Evolutionary conservation across 2,329 filamentous ascomycete species (phyloP), one percentile per base, ranked within the genome.

Genomic region (Magnaporthales sp.): DNA sequence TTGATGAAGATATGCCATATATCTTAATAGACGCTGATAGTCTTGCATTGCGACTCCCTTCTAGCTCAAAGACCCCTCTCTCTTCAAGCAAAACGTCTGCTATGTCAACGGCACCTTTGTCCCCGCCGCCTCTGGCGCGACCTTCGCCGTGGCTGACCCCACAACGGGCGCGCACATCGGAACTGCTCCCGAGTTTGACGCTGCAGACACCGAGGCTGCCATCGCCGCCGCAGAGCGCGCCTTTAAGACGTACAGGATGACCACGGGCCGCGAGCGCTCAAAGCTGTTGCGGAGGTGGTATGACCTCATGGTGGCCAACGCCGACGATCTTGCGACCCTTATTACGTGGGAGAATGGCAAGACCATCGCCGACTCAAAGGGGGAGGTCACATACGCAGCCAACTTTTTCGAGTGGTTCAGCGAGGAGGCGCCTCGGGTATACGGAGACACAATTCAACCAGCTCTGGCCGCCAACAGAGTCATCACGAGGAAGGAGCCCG

Each of bases 41-140:
- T 10, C 24, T 1, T 64, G 19, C 15, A 4, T 7, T n/a, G 9
- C 29, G 26, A 27, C 6, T 26, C n/a, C 15, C n/a, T 15, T 29
- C n/a, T 68, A 93, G 89, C 86, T 94, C 73, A 91, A 88, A 74
- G 91, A 94, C 72, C 86, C 86, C 46, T 91, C 90, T 27, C 85
- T 99, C 68, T 86, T 98, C 73, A 97, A 96, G 81, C 87, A 89
- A 72, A 86, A 93, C 75, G 85, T 87, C 68, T 86, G 88, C 73
- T 97, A 94, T 75, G 89, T 98, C 74, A 94, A 99, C 76, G 95
- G 95, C 74, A 86, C 96, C 84, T 99, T 93, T 91, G 86, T 96
- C 69, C 84, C 85, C 72, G 91, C 94, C 72, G 86, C 88, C 74
- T 96, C 92, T 0, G 92, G 92, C 75, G 89, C 96, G 84, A 97